phyloP scores from a whole-genome alignment of 257 asterid genomes.

The Primulina tabacum region DNA sequence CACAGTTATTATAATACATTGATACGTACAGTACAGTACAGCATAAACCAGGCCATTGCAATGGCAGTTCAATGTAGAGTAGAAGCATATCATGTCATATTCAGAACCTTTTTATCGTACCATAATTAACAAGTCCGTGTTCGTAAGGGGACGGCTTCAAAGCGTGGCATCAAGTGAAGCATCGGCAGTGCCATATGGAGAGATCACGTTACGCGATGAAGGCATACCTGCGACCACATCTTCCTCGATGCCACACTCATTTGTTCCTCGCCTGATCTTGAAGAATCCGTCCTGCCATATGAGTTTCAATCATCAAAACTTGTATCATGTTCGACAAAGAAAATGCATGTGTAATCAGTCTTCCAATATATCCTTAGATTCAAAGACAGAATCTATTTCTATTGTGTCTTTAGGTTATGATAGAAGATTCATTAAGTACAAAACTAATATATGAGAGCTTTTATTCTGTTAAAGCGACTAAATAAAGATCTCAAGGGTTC shows the following conservation, averaged over 20 bases:
- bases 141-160: conserved; percentile 25
- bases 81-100: background rate
- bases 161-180: conserved; percentile 42
- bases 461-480: conserved; percentile 2
- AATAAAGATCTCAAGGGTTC: conserved; percentile 3
- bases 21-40: too few species aligned
- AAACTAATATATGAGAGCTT: background rate
- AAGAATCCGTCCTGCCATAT: conserved; percentile 84
- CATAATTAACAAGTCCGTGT: conserved; percentile 3
- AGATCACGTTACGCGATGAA: conserved; percentile 55
- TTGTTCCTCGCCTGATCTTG: conserved; percentile 81
- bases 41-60: background rate
- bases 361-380: too few species aligned
- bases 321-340: conserved; percentile 7
- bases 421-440: too few species aligned
- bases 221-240: conserved; percentile 79
- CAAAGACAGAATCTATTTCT: too few species aligned
- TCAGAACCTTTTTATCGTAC: background rate
- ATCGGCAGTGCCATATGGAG: conserved; percentile 27
- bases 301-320: background rate
- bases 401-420: too few species aligned
- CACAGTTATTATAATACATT: too few species aligned
- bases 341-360: too few species aligned
- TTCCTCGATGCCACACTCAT: conserved; percentile 92
- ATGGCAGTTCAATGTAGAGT: conserved; percentile 14